These are phyloP conservation scores for Ceratobasidium papillatum DNA, from an alignment of 1,284 basidiomycete species.

Conservation along the genomic window DNA sequence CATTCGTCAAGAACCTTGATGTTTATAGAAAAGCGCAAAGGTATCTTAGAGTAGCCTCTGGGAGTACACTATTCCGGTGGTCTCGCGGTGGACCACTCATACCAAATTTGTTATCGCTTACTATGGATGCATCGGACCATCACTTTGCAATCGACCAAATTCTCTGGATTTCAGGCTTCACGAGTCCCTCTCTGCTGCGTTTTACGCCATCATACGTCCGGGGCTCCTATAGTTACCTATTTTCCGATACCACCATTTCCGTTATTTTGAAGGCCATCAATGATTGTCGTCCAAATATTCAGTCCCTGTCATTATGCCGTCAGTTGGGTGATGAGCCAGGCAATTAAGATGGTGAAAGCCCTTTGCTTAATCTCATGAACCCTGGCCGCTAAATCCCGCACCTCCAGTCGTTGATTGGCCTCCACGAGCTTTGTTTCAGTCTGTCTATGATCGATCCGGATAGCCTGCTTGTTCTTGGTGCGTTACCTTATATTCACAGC, in stretches of 20 bases:
- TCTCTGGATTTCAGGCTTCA: background rate
- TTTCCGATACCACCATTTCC: background rate
- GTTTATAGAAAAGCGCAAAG: no score
- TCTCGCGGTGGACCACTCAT: background rate
- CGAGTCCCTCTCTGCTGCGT: background rate
- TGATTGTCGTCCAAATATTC: background rate
- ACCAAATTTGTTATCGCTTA: background rate
- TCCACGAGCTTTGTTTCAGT: background rate
- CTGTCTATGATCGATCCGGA: background rate
- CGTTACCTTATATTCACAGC: background rate
- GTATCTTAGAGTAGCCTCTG: no score
- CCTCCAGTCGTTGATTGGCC: background rate
- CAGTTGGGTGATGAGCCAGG: background rate
- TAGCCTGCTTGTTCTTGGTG: background rate
- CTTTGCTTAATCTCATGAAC: background rate
- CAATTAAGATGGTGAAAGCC: background rate
- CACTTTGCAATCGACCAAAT: background rate
- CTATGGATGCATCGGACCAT: background rate
- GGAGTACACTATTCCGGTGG: no score
- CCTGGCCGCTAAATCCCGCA: background rate
- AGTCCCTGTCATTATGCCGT: background rate
- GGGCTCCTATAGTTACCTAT: background rate
- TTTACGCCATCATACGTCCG: background rate
- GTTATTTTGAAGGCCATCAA: background rate
- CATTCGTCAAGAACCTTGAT: no score